A percentile compares a stretch with the other conserved stretches of the same genome.
These are phyloP conservation scores for Aplosporella prunicola DNA, from an alignment of 2,329 filamentous ascomycete species.

Conservation along the genomic window DNA sequence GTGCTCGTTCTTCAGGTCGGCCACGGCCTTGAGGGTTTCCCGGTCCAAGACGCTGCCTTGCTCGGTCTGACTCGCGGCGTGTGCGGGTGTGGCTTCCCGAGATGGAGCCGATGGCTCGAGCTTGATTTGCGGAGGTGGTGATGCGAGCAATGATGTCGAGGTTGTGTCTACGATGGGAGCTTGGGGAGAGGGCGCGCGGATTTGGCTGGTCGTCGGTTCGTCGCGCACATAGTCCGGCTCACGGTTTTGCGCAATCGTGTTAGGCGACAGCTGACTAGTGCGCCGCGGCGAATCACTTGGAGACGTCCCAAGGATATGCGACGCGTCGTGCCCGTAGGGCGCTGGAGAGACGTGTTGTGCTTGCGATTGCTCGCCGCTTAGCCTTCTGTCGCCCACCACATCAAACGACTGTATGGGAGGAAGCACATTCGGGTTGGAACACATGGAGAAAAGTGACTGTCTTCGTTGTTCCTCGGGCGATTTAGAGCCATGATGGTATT, in stretches of 20 bases:
- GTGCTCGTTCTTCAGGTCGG: slow-evolving; percentile 37
- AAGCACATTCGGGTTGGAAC: slow-evolving; percentile 26
- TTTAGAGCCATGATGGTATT: slow-evolving; percentile 37
- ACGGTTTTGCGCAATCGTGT: slow-evolving; percentile 18
- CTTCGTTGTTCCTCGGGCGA: slow-evolving; percentile 36
- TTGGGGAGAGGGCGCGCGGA: slow-evolving; percentile 18
- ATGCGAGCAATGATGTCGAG: slow-evolving; percentile 14
- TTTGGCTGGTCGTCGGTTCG: slow-evolving; percentile 21
- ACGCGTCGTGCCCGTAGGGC: slow-evolving; percentile 19
- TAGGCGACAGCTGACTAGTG: neutral
- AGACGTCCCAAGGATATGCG: slow-evolving; percentile 17
- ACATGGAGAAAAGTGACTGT: slow-evolving; percentile 24
- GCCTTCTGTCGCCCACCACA: slow-evolving; percentile 1
- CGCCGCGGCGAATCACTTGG: slow-evolving; percentile 1
- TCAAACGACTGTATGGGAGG: slow-evolving; percentile 30
- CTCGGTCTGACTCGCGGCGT: slow-evolving; percentile 15
- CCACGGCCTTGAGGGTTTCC: slow-evolving; percentile 34
- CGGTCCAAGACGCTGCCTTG: slow-evolving; percentile 21
- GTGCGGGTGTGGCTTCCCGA: slow-evolving; percentile 23
- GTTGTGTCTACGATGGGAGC: slow-evolving; percentile 13
- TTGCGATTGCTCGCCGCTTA: slow-evolving; percentile 1
- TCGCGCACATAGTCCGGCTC: slow-evolving; percentile 24
- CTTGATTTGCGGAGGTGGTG: slow-evolving; percentile 30
- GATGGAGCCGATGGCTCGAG: slow-evolving; percentile 25
- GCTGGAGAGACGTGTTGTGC: neutral